A percentile compares a stretch with the other conserved stretches of the same genome.
These are phyloP conservation scores for Hemileia vastatrix DNA, from an alignment of 1,284 basidiomycete genomes.

Conservation along the genomic window DNA sequence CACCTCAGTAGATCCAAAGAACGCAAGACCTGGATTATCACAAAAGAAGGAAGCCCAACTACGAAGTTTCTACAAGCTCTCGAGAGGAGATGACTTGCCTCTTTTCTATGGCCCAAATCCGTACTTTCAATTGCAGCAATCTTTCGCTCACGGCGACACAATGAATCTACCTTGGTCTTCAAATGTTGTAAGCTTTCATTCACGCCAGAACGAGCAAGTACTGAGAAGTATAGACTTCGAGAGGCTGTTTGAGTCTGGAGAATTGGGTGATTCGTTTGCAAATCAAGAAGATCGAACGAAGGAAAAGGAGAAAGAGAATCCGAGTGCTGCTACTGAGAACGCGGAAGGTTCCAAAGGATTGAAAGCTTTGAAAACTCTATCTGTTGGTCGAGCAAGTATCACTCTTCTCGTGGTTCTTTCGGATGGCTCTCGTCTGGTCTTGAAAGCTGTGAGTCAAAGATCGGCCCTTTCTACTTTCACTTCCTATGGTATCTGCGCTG, in stretches of 20 bases:
- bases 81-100: no score
- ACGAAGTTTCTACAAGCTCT: no score
- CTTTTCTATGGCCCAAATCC: no score
- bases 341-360: no score
- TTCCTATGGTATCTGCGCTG: no score
- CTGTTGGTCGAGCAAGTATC: not conserved
- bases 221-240: not conserved
- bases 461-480: not conserved
- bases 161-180: not conserved
- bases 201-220: not conserved
- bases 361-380: not conserved
- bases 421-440: not conserved
- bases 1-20: no score
- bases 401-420: not conserved
- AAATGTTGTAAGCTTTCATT: not conserved
- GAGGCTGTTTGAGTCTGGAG: not conserved
- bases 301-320: not conserved
- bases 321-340: no score
- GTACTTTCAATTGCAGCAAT: no score
- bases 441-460: not conserved
- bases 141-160: no score
- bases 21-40: no score
- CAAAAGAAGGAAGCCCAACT: no score
- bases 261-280: not conserved
- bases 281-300: not conserved